Conservation (phyloP, 768 basidiomycete genomes). For the Leucogyrophana mollusca region DNA sequence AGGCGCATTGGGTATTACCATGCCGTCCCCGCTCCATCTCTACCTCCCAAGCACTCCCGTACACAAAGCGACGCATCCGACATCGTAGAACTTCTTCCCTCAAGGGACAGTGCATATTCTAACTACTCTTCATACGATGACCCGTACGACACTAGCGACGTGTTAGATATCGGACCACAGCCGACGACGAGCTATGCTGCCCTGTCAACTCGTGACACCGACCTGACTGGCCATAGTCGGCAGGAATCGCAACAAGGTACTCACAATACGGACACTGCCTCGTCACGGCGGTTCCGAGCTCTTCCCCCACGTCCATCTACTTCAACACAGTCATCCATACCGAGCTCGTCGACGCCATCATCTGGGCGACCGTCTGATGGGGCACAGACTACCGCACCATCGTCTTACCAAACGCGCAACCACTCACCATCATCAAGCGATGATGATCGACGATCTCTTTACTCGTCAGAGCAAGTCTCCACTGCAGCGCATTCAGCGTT, state of each 20-base stretch:
- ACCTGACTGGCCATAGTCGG: constrained; percentile 3
- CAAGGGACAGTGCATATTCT: constrained; percentile 8
- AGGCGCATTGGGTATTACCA: constrained; percentile 32
- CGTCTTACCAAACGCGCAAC: neutral
- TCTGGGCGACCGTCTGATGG: neutral
- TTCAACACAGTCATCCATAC: neutral
- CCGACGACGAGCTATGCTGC: constrained; percentile 13
- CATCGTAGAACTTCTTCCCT: constrained; percentile 24
- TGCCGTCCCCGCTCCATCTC: constrained; percentile 18
- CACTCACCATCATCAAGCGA: constrained; percentile 8
- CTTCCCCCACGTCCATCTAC: constrained; percentile 26
- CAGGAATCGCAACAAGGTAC: constrained; percentile 8
- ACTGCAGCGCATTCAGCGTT: constrained; percentile 25
- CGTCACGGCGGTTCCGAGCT: constrained; percentile 22
- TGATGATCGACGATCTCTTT: constrained; percentile 14
- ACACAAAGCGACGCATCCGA: constrained; percentile 20
- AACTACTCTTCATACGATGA: constrained; percentile 5
- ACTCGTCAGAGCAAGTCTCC: constrained; percentile 22
- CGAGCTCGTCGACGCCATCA: neutral
- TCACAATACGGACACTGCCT: constrained; percentile 8
- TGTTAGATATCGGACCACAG: constrained; percentile 20
- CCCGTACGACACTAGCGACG: constrained; percentile 12
- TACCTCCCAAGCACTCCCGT: constrained; percentile 15
- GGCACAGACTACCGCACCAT: constrained; percentile 5
- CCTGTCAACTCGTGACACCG: constrained; percentile 16